Evolutionary conservation across 495 filamentous ascomycete genomes (phyloP).

Genomic region (Penicillium macrosclerotiorum): DNA sequence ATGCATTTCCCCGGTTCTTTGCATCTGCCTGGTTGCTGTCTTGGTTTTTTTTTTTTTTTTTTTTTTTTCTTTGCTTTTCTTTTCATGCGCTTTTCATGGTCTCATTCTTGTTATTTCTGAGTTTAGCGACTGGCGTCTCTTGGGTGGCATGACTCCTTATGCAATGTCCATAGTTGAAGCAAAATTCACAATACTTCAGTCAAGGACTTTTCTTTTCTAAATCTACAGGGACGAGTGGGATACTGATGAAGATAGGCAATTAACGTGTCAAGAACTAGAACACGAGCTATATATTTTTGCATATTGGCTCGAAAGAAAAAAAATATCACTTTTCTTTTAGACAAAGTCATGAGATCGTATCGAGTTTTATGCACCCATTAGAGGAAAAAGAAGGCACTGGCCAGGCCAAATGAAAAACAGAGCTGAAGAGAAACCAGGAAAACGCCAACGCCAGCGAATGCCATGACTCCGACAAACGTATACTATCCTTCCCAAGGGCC

Average conservation of each 20-base stretch:
- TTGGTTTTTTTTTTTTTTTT: constrained; percentile 5
- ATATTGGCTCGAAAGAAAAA: too few species aligned
- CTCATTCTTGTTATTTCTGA: constrained; percentile 8
- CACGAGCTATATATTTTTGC: too few species aligned
- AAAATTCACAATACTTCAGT: not conserved
- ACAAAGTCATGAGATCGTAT: constrained; percentile 1
- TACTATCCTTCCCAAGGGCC: too few species aligned
- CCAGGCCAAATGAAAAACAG: too few species aligned
- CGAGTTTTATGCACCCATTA: not conserved
- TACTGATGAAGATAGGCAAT: too few species aligned
- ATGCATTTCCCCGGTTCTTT: too few species aligned
- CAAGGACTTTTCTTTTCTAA: not conserved
- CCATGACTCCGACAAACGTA: not conserved
- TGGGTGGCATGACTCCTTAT: constrained; percentile 5
- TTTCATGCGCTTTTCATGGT: constrained; percentile 2
- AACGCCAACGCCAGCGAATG: constrained; percentile 11
- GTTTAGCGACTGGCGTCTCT: constrained; percentile 33
- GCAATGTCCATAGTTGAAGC: constrained; percentile 8
- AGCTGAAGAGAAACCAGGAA: too few species aligned
- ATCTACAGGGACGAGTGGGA: too few species aligned
- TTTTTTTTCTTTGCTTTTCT: constrained; percentile 5
- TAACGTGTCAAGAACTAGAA: too few species aligned
- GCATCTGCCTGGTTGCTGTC: too few species aligned
- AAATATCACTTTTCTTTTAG: too few species aligned
- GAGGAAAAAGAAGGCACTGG: too few species aligned